These are phyloP conservation scores for Diospyros lotus DNA, from an alignment of 148 eudicot genomes.

Conservation along the genomic window DNA sequence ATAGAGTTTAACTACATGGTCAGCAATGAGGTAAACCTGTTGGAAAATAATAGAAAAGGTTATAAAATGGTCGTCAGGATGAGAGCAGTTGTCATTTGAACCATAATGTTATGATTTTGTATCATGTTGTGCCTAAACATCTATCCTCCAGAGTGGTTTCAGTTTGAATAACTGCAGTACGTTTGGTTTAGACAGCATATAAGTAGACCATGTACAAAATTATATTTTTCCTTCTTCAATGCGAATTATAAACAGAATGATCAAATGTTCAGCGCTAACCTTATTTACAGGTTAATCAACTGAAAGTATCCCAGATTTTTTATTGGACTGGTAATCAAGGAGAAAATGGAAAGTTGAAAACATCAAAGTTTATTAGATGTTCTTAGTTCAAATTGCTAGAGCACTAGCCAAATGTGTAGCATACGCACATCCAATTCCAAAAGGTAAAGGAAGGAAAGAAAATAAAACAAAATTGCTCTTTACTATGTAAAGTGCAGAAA, in stretches of 20 bases:
- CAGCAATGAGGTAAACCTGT: constrained; percentile 80
- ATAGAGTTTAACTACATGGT: constrained; percentile 68
- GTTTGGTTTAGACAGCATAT: background rate
- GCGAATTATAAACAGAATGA: background rate
- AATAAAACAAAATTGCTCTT: background rate
- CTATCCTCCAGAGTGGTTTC: constrained; percentile 3
- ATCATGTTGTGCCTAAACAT: background rate
- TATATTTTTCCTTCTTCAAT: background rate
- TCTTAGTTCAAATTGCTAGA: background rate
- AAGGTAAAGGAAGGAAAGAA: background rate
- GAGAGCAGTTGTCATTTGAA: constrained; percentile 1
- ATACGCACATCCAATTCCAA: background rate
- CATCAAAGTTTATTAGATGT: background rate
- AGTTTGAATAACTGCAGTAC: background rate
- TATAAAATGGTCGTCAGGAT: constrained; percentile 5
- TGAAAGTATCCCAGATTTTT: background rate
- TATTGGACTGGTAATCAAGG: background rate
- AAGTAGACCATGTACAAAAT: background rate
- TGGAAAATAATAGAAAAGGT: background rate
- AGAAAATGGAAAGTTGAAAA: background rate
- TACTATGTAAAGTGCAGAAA: constrained; percentile 2
- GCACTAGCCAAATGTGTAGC: background rate
- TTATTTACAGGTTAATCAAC: background rate
- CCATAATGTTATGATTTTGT: background rate
- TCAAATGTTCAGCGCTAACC: background rate